A percentile compares a stretch with the other conserved stretches of the same genome.
These are phyloP conservation scores for Juncus inflexus DNA, from an alignment of 176 grass and related monocot species.

Conservation along the genomic window DNA sequence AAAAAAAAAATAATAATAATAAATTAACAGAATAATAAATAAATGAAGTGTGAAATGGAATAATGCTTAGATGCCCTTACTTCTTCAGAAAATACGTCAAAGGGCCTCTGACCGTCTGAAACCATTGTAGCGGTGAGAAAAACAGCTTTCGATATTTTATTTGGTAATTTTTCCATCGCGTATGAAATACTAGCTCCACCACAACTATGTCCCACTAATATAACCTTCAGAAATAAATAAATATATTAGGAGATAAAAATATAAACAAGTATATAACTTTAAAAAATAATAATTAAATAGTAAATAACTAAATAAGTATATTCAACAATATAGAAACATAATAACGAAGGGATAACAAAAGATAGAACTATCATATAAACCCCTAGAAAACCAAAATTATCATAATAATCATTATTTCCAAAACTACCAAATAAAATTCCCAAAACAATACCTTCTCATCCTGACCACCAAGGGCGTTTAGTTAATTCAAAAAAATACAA, in stretches of 20 bases:
- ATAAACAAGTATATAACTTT: not conserved
- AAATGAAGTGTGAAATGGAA: not conserved
- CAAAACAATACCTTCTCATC: conserved; percentile 35
- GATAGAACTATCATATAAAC: too few species aligned
- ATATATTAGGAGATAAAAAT: conserved; percentile 4
- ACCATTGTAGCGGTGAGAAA: conserved; percentile 94
- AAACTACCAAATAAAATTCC: too few species aligned
- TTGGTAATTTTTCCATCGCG: conserved; percentile 53
- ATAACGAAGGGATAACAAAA: too few species aligned
- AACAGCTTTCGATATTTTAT: conserved; percentile 85
- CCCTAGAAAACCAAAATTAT: not conserved
- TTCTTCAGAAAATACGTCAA: conserved; percentile 74
- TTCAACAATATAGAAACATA: too few species aligned
- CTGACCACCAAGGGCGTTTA: conserved; percentile 38
- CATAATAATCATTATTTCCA: too few species aligned
- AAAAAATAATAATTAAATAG: not conserved
- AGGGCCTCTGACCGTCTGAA: conserved; percentile 80
- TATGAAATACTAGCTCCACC: conserved; percentile 88
- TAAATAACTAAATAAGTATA: too few species aligned
- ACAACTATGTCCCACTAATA: conserved; percentile 92
- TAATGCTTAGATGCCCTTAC: conserved; percentile 29
- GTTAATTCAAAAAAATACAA: conserved; percentile 52
- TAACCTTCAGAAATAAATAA: conserved; percentile 41
- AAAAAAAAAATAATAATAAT: conserved; percentile 21
- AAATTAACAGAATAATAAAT: not conserved